Conservation (phyloP, 768 basidiomycete genomes). For the Chlorophyllum brunneum region DNA sequence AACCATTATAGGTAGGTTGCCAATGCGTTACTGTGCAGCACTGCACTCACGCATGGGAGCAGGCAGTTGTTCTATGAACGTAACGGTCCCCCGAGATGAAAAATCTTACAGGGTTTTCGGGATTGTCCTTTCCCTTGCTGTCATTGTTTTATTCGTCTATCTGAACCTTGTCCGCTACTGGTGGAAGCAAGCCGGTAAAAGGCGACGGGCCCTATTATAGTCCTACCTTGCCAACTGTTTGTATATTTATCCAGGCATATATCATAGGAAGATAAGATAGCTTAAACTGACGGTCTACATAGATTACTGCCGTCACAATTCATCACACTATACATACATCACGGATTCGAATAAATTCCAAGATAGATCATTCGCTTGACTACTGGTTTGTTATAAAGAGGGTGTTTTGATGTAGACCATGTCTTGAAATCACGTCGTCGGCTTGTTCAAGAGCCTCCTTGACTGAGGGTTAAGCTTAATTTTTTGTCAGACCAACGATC, state of each 20-base stretch:
- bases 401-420: conserved; percentile 21
- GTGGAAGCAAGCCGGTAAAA: conserved; percentile 53
- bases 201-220: conserved; percentile 23
- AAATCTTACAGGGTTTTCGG: conserved; percentile 49
- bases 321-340: neutral
- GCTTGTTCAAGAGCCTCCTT: conserved; percentile 40
- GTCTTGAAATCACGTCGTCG: conserved; percentile 31
- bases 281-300: neutral
- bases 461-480: conserved; percentile 22
- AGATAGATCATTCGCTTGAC: conserved; percentile 11
- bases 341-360: conserved; percentile 3
- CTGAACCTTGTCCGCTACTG: conserved; percentile 52
- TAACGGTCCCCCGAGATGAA: conserved; percentile 55
- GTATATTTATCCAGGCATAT: no score
- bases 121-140: conserved; percentile 43
- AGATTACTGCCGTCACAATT: conserved; percentile 1
- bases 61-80: conserved; percentile 72
- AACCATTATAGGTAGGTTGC: conserved; percentile 48
- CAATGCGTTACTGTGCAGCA: conserved; percentile 1
- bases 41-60: conserved; percentile 1
- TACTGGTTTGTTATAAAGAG: conserved; percentile 23
- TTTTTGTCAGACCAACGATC: no score
- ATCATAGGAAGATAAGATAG: no score
- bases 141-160: conserved; percentile 42
- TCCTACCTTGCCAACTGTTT: no score